Evolutionary conservation across 306 rosid genomes (phyloP).

Genomic region (Casuarina equisetifolia): DNA sequence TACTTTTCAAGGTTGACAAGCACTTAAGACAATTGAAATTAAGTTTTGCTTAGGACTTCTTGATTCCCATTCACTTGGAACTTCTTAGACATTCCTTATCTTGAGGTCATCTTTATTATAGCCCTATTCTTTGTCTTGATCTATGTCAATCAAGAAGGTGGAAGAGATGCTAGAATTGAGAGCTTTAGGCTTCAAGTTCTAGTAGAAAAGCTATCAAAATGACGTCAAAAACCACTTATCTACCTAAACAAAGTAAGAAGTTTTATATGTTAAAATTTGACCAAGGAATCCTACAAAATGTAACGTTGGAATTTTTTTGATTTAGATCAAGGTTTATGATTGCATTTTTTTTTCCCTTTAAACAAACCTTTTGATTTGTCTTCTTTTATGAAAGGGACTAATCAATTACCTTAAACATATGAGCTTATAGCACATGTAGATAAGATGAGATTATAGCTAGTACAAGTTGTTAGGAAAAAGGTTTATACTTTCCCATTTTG

Average conservation of each 20-base stretch:
- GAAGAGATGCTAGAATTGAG: conserved; percentile 58
- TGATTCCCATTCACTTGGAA: conserved; percentile 31
- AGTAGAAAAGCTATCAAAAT: conserved; percentile 27
- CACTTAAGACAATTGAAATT: too few species aligned
- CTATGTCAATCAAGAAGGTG: conserved; percentile 60
- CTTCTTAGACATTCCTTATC: conserved; percentile 49
- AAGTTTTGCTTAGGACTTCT: too few species aligned
- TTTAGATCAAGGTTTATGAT: too few species aligned
- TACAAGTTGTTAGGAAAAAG: too few species aligned
- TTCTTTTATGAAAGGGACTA: background rate
- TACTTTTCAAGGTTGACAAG: too few species aligned
- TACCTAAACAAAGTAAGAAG: background rate
- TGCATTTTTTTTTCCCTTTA: too few species aligned
- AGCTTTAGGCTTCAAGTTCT: conserved; percentile 47
- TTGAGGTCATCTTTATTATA: conserved; percentile 36
- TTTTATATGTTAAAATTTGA: background rate
- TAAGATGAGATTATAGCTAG: too few species aligned
- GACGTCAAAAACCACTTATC: conserved; percentile 9
- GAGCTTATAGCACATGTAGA: too few species aligned
- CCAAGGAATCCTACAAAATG: too few species aligned
- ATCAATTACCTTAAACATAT: too few species aligned
- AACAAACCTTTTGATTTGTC: background rate
- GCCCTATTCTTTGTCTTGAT: conserved; percentile 54
- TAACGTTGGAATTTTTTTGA: too few species aligned
- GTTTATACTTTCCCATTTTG: too few species aligned